phyloP scores from a whole-genome alignment of 495 filamentous ascomycete species.

The Neurospora sp. region DNA sequence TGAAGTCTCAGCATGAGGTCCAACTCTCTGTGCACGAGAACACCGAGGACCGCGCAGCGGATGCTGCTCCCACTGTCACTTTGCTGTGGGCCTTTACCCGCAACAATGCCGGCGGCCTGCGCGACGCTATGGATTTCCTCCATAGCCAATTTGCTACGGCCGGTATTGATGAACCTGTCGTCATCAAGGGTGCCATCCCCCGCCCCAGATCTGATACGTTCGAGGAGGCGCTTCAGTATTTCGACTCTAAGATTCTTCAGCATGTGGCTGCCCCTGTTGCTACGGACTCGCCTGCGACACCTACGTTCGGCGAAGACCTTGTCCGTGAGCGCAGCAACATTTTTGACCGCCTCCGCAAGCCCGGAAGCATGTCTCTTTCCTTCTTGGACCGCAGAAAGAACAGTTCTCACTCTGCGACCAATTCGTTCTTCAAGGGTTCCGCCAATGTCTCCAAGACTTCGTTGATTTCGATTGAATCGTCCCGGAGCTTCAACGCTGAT shows the following conservation, averaged over 20 bases:
- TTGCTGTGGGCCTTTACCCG: conserved; percentile 69
- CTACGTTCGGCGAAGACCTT: conserved; percentile 69
- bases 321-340: conserved; percentile 67
- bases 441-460: conserved; percentile 92
- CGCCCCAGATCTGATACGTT: conserved; percentile 98
- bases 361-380: conserved; percentile 83
- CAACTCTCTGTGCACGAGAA: conserved; percentile 60
- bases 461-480: conserved; percentile 85
- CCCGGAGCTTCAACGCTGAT: conserved; percentile 73
- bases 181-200: conserved; percentile 86
- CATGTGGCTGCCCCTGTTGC: conserved; percentile 68
- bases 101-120: conserved; percentile 91
- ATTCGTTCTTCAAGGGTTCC: conserved; percentile 85
- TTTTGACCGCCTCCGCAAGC: conserved; percentile 77
- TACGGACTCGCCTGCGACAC: conserved; percentile 74
- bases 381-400: conserved; percentile 90
- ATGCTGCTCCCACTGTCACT: conserved; percentile 42
- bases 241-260: conserved; percentile 91
- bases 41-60: conserved; percentile 40
- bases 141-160: conserved; percentile 71
- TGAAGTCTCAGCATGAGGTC: conserved; percentile 85
- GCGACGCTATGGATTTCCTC: conserved; percentile 92
- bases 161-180: conserved; percentile 74
- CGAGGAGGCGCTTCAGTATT: conserved; percentile 90
- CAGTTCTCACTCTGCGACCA: conserved; percentile 66